A percentile compares a stretch with the other conserved stretches of the same genome.
Evolutionary conservation across 140 eudicot genomes (phyloP).

Genomic region (Erigeron philadelphicus): DNA sequence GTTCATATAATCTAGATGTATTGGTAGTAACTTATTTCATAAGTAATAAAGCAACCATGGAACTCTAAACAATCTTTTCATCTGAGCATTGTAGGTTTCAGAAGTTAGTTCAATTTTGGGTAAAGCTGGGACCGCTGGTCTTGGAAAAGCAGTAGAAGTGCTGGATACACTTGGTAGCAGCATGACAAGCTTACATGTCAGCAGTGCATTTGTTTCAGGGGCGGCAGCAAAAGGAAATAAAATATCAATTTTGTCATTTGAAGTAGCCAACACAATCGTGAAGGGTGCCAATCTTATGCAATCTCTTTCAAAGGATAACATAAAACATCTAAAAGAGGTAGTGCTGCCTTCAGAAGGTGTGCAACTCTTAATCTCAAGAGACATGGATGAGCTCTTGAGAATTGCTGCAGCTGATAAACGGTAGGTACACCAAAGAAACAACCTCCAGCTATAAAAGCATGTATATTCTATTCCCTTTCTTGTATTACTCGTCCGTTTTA

Average conservation of each 20-base stretch:
- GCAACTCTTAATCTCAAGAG: slow-evolving; percentile 76
- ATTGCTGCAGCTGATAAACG: slow-evolving; percentile 94
- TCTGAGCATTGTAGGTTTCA: slow-evolving; percentile 58
- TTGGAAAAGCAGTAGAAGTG: slow-evolving; percentile 98
- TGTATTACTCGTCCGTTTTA: not conserved
- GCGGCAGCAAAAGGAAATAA: slow-evolving; percentile 74
- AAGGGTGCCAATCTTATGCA: slow-evolving; percentile 95
- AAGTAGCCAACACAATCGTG: slow-evolving; percentile 87
- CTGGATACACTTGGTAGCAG: slow-evolving; percentile 98
- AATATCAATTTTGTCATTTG: slow-evolving; percentile 82
- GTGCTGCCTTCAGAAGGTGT: slow-evolving; percentile 90
- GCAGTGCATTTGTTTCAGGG: slow-evolving; percentile 87
- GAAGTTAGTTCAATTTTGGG: slow-evolving; percentile 91
- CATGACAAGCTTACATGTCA: slow-evolving; percentile 80
- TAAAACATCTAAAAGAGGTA: slow-evolving; percentile 71
- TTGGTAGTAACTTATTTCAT: not conserved
- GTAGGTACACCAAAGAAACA: slow-evolving; percentile 28
- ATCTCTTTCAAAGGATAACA: slow-evolving; percentile 74
- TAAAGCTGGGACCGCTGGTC: slow-evolving; percentile 79
- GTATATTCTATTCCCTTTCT: not conserved
- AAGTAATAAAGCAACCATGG: not conserved
- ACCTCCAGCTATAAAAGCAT: not conserved
- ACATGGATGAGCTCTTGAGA: slow-evolving; percentile 70
- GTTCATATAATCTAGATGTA: not conserved
- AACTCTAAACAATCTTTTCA: not conserved